These are phyloP conservation scores for Lentinula sp. DNA, from an alignment of 768 basidiomycete species.

Conservation along the genomic window DNA sequence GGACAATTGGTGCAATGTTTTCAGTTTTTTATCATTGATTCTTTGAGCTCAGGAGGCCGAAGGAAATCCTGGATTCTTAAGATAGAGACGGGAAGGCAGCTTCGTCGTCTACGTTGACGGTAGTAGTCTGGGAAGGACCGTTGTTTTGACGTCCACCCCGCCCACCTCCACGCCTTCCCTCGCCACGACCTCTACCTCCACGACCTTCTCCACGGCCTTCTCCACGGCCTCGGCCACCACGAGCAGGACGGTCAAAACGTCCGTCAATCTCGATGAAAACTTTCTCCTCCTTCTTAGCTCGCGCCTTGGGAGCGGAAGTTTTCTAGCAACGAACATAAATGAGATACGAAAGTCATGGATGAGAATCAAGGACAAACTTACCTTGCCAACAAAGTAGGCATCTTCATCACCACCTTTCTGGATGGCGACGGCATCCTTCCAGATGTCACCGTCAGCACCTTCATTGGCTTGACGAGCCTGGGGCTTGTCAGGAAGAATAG, in stretches of 20 bases:
- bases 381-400: slow-evolving; percentile 89
- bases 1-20: not conserved
- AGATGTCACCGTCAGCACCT: slow-evolving; percentile 60
- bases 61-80: slow-evolving; percentile 17
- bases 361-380: slow-evolving; percentile 19
- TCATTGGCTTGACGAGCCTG: slow-evolving; percentile 82
- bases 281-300: slow-evolving; percentile 84
- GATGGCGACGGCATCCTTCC: slow-evolving; percentile 66
- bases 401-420: slow-evolving; percentile 55
- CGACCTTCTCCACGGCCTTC: slow-evolving; percentile 36
- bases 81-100: slow-evolving; percentile 87
- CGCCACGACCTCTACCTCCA: slow-evolving; percentile 39
- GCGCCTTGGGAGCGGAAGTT: slow-evolving; percentile 49
- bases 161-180: slow-evolving; percentile 33
- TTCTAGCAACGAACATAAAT: slow-evolving; percentile 33
- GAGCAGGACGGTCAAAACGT: slow-evolving; percentile 69
- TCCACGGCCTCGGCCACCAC: slow-evolving; percentile 36
- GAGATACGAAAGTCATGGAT: not conserved
- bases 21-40: slow-evolving; percentile 2
- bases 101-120: slow-evolving; percentile 76
- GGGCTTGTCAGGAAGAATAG: slow-evolving; percentile 64
- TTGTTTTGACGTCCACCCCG: slow-evolving; percentile 36
- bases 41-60: not conserved
- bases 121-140: slow-evolving; percentile 25
- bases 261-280: slow-evolving; percentile 90